Conservation (phyloP, 257 asterid species). For the Solanum verrucosum region DNA sequence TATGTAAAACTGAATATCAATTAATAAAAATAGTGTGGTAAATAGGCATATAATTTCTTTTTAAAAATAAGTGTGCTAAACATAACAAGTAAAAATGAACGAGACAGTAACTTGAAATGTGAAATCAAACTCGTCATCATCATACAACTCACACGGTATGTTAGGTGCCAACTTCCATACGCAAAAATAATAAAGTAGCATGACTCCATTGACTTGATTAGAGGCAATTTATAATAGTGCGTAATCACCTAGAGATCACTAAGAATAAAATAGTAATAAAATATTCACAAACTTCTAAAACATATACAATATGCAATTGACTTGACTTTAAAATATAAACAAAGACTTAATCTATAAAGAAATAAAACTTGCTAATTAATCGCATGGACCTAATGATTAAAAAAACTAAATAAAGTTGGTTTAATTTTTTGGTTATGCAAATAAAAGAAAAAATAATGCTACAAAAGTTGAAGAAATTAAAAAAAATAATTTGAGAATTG, state of each 20-base stretch:
- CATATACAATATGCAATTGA: not conserved
- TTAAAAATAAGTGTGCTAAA: too few species aligned
- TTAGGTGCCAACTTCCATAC: not conserved
- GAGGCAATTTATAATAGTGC: not conserved
- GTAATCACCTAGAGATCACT: not conserved
- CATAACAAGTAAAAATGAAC: too few species aligned
- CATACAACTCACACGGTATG: not conserved
- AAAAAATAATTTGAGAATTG: not conserved
- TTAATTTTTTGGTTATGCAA: not conserved
- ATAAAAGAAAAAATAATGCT: not conserved
- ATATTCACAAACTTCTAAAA: not conserved
- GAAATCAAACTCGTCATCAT: not conserved
- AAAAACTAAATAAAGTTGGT: not conserved
- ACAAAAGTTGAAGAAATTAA: not conserved
- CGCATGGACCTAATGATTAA: not conserved
- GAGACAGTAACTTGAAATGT: not conserved
- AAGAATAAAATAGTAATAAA: not conserved
- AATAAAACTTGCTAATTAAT: not conserved
- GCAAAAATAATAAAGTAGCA: not conserved
- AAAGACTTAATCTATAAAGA: too few species aligned
- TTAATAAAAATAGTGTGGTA: not conserved
- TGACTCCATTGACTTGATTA: not conserved
- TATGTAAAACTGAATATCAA: too few species aligned
- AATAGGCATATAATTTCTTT: too few species aligned
- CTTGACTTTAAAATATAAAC: not conserved